These are phyloP conservation scores for Daldinia bambusicola DNA, from an alignment of 495 filamentous ascomycete species.

Conservation along the genomic window DNA sequence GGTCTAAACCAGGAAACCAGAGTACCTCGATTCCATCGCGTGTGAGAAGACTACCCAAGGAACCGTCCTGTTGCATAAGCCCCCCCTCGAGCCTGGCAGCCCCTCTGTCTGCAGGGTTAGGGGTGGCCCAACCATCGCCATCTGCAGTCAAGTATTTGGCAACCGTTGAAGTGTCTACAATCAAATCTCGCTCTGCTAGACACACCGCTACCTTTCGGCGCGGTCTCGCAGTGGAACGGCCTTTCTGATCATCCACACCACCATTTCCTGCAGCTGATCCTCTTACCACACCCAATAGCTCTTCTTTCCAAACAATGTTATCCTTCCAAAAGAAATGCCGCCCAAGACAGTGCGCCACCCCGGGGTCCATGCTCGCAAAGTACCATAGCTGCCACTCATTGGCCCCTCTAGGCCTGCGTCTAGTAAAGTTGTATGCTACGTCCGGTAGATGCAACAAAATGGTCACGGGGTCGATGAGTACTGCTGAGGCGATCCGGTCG, in stretches of 20 bases:
- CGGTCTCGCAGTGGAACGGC: slow-evolving; percentile 7
- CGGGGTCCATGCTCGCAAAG: slow-evolving; percentile 72
- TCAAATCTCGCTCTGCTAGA: slow-evolving; percentile 69
- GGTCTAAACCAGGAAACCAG: slow-evolving; percentile 71
- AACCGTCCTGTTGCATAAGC: slow-evolving; percentile 24
- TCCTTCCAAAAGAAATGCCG: slow-evolving; percentile 76
- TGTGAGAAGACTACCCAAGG: slow-evolving; percentile 49
- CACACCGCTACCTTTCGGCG: slow-evolving; percentile 62
- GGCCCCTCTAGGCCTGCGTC: slow-evolving; percentile 61
- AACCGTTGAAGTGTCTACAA: slow-evolving; percentile 69
- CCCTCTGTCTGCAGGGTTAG: slow-evolving; percentile 29
- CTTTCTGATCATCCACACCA: slow-evolving; percentile 28
- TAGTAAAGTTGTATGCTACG: slow-evolving; percentile 77
- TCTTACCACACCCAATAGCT: slow-evolving; percentile 50
- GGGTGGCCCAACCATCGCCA: slow-evolving; percentile 39
- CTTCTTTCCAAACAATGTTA: slow-evolving; percentile 74
- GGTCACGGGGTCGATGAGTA: slow-evolving; percentile 74
- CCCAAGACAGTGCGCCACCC: slow-evolving; percentile 66
- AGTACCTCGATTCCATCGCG: slow-evolving; percentile 66
- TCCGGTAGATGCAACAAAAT: slow-evolving; percentile 72
- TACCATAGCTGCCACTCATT: slow-evolving; percentile 75
- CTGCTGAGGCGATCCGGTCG: slow-evolving; percentile 56
- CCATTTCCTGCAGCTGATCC: slow-evolving; percentile 24
- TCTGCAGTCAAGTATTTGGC: slow-evolving; percentile 64
- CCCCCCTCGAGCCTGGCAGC: slow-evolving; percentile 16